Conservation (phyloP, 345 rosid species). For the Bruguiera sexangula region DNA sequence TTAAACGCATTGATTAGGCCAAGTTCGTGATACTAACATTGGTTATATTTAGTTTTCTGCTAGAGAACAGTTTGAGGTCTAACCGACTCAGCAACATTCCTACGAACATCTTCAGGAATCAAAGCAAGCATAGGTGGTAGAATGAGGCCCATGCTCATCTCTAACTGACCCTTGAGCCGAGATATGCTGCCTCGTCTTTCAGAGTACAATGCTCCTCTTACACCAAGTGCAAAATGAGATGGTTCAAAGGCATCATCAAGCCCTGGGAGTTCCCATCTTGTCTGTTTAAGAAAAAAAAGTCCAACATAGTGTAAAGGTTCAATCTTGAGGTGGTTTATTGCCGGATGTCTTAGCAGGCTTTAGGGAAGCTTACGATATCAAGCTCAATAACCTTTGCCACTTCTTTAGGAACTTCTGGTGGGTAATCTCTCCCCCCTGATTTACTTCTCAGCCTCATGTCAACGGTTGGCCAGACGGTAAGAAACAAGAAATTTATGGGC, state of each 20-base stretch:
- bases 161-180: constrained; percentile 71
- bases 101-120: constrained; percentile 65
- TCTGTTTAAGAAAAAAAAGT: constrained; percentile 25
- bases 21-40: not conserved
- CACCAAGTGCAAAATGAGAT: constrained; percentile 57
- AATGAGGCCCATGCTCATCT: constrained; percentile 67
- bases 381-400: constrained; percentile 72
- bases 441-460: constrained; percentile 78
- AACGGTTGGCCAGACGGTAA: constrained; percentile 71
- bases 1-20: not conserved
- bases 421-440: constrained; percentile 67
- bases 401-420: constrained; percentile 51
- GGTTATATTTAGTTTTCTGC: not conserved
- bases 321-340: no score
- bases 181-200: constrained; percentile 44
- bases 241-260: constrained; percentile 57
- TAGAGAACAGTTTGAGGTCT: constrained; percentile 12
- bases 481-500: constrained; percentile 66
- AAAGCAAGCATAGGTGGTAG: constrained; percentile 72
- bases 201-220: constrained; percentile 66
- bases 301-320: no score
- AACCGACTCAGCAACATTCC: constrained; percentile 57
- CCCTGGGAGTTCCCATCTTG: constrained; percentile 82
- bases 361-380: constrained; percentile 52
- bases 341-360: not conserved